phyloP scores from a whole-genome alignment of 2,329 filamentous ascomycete genomes.

The Bipolaris victoriae region DNA sequence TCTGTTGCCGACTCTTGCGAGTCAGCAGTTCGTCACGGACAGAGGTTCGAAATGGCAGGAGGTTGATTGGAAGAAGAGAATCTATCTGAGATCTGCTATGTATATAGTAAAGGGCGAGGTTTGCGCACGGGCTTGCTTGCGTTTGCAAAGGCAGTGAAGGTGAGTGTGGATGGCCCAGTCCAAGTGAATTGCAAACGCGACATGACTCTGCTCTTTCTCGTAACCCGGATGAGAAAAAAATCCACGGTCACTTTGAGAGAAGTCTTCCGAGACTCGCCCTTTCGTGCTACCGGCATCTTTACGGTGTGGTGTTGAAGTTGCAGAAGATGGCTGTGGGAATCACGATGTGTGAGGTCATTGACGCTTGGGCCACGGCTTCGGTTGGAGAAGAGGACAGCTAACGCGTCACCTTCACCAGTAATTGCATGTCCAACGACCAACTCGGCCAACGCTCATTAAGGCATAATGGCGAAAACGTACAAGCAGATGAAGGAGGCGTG shows the following conservation, averaged over 20 bases:
- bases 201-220: not conserved
- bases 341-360: slow-evolving; percentile 17
- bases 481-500: slow-evolving; percentile 95
- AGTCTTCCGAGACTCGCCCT: rapidly evolving
- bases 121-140: not conserved
- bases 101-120: slow-evolving; percentile 5
- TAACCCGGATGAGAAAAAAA: not conserved
- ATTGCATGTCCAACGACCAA: slow-evolving; percentile 18
- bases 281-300: not conserved
- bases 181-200: slow-evolving; percentile 1
- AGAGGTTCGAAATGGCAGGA: not conserved
- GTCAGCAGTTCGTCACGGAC: not conserved
- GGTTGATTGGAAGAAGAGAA: not conserved
- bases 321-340: not conserved
- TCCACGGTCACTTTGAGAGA: not conserved
- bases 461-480: slow-evolving; percentile 63
- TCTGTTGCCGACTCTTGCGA: slow-evolving; percentile 13
- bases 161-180: slow-evolving; percentile 15
- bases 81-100: slow-evolving; percentile 1
- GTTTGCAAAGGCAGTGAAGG: slow-evolving; percentile 6
- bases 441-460: slow-evolving; percentile 15
- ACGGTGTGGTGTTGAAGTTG: not conserved
- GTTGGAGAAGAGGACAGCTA: slow-evolving; percentile 22
- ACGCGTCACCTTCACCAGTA: slow-evolving; percentile 22
- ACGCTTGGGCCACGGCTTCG: slow-evolving; percentile 11